Evolutionary conservation across 2,329 filamentous ascomycete genomes (phyloP).

Genomic region (Pseudogymnoascus sp.): DNA sequence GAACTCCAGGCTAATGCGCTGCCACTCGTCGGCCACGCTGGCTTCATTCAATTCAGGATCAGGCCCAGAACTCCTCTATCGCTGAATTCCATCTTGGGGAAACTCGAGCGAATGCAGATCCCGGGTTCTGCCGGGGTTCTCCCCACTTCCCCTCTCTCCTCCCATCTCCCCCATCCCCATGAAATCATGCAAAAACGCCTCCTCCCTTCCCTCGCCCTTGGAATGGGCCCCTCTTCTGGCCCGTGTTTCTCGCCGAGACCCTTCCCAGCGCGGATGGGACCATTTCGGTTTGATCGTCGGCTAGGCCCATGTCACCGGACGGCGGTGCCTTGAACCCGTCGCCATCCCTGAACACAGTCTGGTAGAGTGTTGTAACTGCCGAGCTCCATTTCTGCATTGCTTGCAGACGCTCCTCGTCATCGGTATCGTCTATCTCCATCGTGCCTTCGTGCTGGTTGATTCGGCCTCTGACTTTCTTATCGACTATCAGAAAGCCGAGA

Average conservation of each 20-base stretch:
- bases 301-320: background rate
- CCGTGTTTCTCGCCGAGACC: background rate
- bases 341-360: conserved; percentile 65
- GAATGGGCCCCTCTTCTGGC: background rate
- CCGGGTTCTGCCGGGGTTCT: background rate
- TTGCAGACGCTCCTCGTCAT: conserved; percentile 64
- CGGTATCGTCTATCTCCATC: conserved; percentile 68
- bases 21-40: background rate
- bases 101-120: background rate
- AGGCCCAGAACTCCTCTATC: background rate
- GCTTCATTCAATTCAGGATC: background rate
- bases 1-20: conserved; percentile 1
- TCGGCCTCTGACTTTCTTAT: conserved; percentile 75
- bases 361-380: conserved; percentile 62
- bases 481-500: conserved; percentile 85
- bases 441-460: conserved; percentile 84
- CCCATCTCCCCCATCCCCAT: background rate
- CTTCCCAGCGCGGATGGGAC: background rate
- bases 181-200: conserved; percentile 1
- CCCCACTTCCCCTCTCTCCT: background rate
- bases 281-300: background rate
- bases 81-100: background rate
- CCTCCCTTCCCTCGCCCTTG: background rate
- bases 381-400: conserved; percentile 66
- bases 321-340: conserved; percentile 52